These are phyloP conservation scores for Trichomonas tenax DNA, from an alignment of 208 protist genomes.

Conservation along the genomic window DNA sequence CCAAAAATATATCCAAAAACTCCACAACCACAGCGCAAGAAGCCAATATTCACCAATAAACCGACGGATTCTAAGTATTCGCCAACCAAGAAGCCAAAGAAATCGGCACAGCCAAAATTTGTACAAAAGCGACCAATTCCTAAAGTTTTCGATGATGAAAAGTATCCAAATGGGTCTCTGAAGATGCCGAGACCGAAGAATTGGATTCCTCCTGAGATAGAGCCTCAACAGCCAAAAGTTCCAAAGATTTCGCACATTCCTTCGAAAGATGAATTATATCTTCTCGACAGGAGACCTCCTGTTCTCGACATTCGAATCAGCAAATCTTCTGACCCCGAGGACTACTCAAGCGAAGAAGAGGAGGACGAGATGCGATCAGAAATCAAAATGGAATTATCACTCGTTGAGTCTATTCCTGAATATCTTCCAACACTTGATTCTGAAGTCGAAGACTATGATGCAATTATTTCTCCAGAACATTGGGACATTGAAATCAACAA, in stretches of 20 bases:
- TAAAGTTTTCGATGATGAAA: neutral
- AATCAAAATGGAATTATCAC: neutral
- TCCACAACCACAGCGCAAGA: neutral
- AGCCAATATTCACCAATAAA: neutral
- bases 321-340: neutral
- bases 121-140: neutral
- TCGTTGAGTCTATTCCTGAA: neutral
- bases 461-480: neutral
- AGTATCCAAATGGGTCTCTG: neutral
- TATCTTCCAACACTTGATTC: neutral
- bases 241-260: neutral
- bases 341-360: neutral
- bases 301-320: neutral
- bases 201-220: neutral
- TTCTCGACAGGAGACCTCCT: neutral
- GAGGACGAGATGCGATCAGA: neutral
- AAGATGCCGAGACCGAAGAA: neutral
- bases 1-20: neutral
- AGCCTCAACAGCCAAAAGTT: neutral
- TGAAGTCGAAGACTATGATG: neutral
- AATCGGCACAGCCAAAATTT: too few relatives aligned
- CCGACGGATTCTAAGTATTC: too few relatives aligned
- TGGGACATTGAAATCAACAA: neutral
- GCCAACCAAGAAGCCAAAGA: too few relatives aligned
- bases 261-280: neutral